Base-by-base conservation (phyloP, 345 rosid species). In the Euphorbia pulcherrima region DNA sequence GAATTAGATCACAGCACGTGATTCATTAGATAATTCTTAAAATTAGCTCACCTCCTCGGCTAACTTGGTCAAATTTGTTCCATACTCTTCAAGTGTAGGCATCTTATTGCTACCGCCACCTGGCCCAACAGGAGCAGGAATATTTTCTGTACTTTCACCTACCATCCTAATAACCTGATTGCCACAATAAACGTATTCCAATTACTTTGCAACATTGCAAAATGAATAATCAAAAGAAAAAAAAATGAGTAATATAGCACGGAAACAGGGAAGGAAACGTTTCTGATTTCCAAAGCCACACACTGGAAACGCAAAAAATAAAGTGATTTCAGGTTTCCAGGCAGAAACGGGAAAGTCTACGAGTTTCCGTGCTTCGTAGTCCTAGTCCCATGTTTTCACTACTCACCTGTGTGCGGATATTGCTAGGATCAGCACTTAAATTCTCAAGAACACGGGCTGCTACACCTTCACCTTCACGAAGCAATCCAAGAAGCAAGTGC, bases 391-490 rank as follows among this genome's bases (percentile, higher is more conserved):
- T 14, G n/a, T 23, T 69, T 27, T 29, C 3, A 72, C n/a, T 51
- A 30, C 79, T 83, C 81, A 78, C 99, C 96, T 95, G 99, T 3
- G 97, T 86, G 60, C 97, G 93, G 58, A 95, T 95, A 76, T 92
- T 88, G 77, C 88, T 80, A 13, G 96, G 87, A 64, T 92, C 99
- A 76, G 89, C 92, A 68, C 97, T 96, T 76, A 92, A 81, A 82
- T 86, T 92, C 87, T 95, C 98, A 58, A 95, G 86, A 76, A 92
- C 98, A 80, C 97, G 96, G 26, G 96, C 99, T 23, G 99, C 98
- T 50, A 95, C 98, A 74, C 99, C 99, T 83, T 95, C 99, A 57
- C 99, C 99, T 81, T 95, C 99, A 29, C 97, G 91, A 60, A 95
- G 92, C 62, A 92, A 85, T 70, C 98, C 96, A 56, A 95, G 97